Conservation (phyloP, 139 green algal genomes). For the Yamagishiella unicocca region DNA sequence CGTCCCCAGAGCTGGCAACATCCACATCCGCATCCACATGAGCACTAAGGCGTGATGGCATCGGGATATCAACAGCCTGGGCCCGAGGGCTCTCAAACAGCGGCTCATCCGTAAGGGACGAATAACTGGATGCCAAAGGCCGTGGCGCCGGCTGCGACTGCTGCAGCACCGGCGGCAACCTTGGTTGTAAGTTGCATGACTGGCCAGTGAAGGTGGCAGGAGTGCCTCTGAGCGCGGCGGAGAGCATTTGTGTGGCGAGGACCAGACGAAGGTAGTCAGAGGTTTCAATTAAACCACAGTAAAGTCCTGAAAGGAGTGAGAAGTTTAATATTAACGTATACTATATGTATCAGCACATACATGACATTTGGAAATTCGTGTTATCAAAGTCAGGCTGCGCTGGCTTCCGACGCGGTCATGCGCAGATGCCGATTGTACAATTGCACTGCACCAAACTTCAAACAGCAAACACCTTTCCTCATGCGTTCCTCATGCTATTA, state of each 20-base stretch:
- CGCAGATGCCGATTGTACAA: too few species aligned
- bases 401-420: too few species aligned
- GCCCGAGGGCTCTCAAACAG: slow-evolving; percentile 2
- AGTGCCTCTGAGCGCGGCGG: slow-evolving; percentile 3
- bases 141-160: background rate
- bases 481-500: too few species aligned
- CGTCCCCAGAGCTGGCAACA: background rate
- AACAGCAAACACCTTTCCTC: too few species aligned
- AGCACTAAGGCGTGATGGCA: background rate
- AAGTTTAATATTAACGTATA: too few species aligned
- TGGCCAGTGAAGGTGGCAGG: background rate
- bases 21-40: background rate
- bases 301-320: too few species aligned
- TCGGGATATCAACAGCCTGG: background rate
- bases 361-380: too few species aligned
- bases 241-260: background rate
- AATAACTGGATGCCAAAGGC: slow-evolving; percentile 1
- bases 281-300: too few species aligned
- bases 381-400: too few species aligned
- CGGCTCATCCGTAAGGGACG: slow-evolving; percentile 7
- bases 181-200: background rate
- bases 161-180: slow-evolving; percentile 1
- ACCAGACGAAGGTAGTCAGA: too few species aligned
- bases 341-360: too few species aligned
- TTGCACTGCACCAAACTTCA: too few species aligned